Conservation (phyloP, 1,284 basidiomycete genomes). For the Fomitiporia mediterranea region DNA sequence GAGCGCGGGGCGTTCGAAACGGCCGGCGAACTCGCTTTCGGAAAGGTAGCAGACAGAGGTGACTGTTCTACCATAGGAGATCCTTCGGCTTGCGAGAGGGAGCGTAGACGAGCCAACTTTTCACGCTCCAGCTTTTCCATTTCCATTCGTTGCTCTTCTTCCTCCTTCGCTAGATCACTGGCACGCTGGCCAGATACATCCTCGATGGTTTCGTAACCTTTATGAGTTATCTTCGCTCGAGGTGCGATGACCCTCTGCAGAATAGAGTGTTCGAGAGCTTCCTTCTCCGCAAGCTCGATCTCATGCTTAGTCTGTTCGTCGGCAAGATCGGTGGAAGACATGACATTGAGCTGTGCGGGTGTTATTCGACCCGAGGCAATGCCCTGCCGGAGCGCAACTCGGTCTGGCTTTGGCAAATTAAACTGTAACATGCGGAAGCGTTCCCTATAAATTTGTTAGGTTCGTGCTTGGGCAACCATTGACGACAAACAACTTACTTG, state of each 20-base stretch:
- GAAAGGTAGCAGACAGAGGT: slow-evolving; percentile 33
- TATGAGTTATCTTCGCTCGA: slow-evolving; percentile 84
- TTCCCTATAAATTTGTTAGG: slow-evolving; percentile 46
- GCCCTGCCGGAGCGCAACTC: slow-evolving; percentile 66
- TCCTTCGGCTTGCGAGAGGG: slow-evolving; percentile 29
- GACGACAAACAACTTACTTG: slow-evolving; percentile 62
- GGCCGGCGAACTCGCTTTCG: slow-evolving; percentile 23
- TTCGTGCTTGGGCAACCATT: not conserved
- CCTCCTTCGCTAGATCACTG: slow-evolving; percentile 47
- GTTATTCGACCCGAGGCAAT: slow-evolving; percentile 63
- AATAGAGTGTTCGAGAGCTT: slow-evolving; percentile 78
- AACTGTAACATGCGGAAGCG: slow-evolving; percentile 80
- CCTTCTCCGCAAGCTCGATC: slow-evolving; percentile 74
- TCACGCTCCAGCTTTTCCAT: slow-evolving; percentile 63
- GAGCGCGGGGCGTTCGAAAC: slow-evolving; percentile 52
- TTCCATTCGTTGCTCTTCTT: slow-evolving; percentile 46
- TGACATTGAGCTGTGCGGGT: slow-evolving; percentile 66
- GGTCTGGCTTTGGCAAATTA: slow-evolving; percentile 73
- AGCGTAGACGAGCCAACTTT: slow-evolving; percentile 48
- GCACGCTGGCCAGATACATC: slow-evolving; percentile 52
- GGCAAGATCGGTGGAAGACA: slow-evolving; percentile 82
- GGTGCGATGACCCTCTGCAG: slow-evolving; percentile 66
- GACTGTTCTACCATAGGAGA: slow-evolving; percentile 20
- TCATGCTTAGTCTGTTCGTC: slow-evolving; percentile 77
- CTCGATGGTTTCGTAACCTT: slow-evolving; percentile 84